Conservation (phyloP, 139 green algal genomes). For the Chlamydomonas incerta region DNA sequence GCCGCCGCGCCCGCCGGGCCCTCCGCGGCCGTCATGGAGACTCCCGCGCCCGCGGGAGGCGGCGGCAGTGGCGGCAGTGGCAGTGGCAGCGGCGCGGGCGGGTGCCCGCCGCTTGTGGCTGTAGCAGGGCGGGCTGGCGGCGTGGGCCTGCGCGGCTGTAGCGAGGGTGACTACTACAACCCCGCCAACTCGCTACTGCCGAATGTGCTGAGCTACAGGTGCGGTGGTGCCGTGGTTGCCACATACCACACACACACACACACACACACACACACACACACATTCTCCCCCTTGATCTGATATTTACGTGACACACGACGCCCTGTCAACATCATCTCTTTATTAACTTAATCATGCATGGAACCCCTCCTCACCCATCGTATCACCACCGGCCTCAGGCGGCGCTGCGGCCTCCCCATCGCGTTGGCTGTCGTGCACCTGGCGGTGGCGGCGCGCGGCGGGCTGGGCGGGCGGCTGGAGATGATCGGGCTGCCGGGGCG, state of each 20-base stretch:
- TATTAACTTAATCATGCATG: too few relatives aligned
- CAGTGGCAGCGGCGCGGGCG: background rate
- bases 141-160: conserved; percentile 14
- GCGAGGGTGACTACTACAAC: conserved; percentile 60
- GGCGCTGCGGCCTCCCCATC: conserved; percentile 46
- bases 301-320: too few relatives aligned
- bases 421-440: conserved; percentile 68
- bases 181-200: conserved; percentile 61
- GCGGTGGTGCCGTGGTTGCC: background rate
- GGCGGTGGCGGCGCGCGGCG: conserved; percentile 60
- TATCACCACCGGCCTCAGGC: background rate
- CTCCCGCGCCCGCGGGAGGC: too few relatives aligned
- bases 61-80: background rate
- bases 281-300: too few relatives aligned
- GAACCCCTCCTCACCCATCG: background rate
- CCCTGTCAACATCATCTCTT: too few relatives aligned
- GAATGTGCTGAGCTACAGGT: conserved; percentile 39
- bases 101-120: conserved; percentile 29
- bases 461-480: conserved; percentile 28
- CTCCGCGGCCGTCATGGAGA: too few relatives aligned
- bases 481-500: conserved; percentile 49
- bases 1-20: background rate
- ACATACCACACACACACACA: too few relatives aligned
- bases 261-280: too few relatives aligned
- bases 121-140: background rate